A percentile compares a stretch with the other conserved stretches of the same genome.
Conservation (phyloP, 768 basidiomycete genomes). For the Lyophyllum semitale region DNA sequence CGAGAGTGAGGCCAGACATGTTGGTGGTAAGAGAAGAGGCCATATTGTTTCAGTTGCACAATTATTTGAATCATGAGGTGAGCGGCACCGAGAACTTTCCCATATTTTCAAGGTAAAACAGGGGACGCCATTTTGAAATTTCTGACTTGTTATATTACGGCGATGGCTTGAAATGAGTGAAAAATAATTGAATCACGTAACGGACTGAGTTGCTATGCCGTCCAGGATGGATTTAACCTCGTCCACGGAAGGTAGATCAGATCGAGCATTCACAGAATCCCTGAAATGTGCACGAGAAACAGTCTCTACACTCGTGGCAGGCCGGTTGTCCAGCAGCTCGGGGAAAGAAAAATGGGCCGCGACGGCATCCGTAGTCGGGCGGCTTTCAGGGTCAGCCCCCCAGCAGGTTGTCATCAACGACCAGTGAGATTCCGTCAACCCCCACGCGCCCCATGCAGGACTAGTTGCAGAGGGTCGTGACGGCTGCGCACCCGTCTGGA, state of each 20-base stretch:
- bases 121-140: no score
- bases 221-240: background rate
- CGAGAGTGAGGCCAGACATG: no score
- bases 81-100: no score
- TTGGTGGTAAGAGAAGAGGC: no score
- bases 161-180: no score
- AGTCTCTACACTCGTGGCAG: background rate
- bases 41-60: no score
- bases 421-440: conserved; percentile 1
- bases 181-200: no score
- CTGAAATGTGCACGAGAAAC: background rate
- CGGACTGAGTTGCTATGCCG: no score
- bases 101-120: no score
- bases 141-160: no score
- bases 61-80: no score
- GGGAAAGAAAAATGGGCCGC: background rate
- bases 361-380: background rate
- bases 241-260: background rate
- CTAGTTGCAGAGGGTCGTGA: conserved; percentile 10
- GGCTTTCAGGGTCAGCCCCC: background rate
- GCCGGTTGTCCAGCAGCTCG: background rate
- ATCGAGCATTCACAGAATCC: background rate
- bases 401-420: background rate
- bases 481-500: conserved; percentile 17
- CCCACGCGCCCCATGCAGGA: conserved; percentile 1